Conservation (phyloP, 176 grass and related monocot species). For the Ensete glaucum region DNA sequence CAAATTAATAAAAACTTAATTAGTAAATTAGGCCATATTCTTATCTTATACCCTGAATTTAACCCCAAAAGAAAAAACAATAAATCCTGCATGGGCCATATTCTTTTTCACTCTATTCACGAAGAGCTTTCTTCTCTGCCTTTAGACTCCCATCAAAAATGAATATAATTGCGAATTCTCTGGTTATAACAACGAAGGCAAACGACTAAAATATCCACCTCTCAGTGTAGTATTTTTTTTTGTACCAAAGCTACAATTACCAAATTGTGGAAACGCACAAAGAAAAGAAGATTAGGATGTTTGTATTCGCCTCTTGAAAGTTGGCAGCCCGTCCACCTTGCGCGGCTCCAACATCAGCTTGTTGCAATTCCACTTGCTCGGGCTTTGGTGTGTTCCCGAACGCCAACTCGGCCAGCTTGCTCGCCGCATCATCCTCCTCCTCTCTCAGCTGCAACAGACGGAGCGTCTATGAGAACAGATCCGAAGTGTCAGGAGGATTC, state of each 20-base stretch:
- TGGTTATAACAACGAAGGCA: not conserved
- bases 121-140: not conserved
- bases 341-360: not conserved
- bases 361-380: slow-evolving; percentile 11
- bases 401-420: slow-evolving; percentile 19
- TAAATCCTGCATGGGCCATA: no score
- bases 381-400: not conserved
- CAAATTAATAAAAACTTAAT: not conserved
- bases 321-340: not conserved
- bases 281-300: not conserved
- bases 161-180: not conserved
- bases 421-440: slow-evolving; percentile 27
- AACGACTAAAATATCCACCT: not conserved
- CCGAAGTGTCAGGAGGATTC: slow-evolving; percentile 1
- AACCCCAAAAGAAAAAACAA: no score
- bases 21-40: no score
- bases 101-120: not conserved
- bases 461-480: slow-evolving; percentile 16
- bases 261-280: no score
- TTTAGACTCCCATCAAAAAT: not conserved
- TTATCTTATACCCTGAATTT: no score
- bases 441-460: slow-evolving; percentile 26
- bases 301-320: slow-evolving; percentile 9
- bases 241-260: no score
- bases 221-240: no score